Percentiles rank a stretch among this genome's conserved stretches.
Evolutionary conservation across 805 yeast genomes (phyloP).

Genomic region (Pichia pseudocactophila): DNA sequence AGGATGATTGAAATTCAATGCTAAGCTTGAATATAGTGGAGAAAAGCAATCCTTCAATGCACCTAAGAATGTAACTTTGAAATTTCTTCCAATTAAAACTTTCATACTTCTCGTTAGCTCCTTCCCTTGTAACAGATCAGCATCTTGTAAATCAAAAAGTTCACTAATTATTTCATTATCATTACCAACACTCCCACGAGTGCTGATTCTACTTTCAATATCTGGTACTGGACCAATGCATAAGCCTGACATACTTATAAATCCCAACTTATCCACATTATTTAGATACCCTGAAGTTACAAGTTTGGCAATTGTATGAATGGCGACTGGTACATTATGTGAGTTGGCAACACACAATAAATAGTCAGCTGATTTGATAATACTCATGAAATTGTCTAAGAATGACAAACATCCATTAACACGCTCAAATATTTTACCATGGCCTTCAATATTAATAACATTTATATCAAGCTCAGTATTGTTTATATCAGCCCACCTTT

Average conservation of each 20-base stretch:
- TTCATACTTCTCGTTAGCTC: slow-evolving; percentile 60
- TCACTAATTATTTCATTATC: slow-evolving; percentile 83
- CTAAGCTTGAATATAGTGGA: slow-evolving; percentile 83
- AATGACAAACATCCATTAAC: slow-evolving; percentile 65
- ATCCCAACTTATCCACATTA: slow-evolving; percentile 48
- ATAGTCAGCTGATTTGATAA: slow-evolving; percentile 55
- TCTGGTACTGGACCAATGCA: slow-evolving; percentile 89
- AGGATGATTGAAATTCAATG: slow-evolving; percentile 75
- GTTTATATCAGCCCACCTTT: slow-evolving; percentile 46
- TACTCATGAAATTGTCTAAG: slow-evolving; percentile 58
- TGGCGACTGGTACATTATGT: slow-evolving; percentile 87
- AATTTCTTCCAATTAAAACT: slow-evolving; percentile 59
- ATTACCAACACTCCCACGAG: slow-evolving; percentile 57
- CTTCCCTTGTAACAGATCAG: slow-evolving; percentile 59
- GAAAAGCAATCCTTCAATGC: slow-evolving; percentile 86
- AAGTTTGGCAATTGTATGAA: slow-evolving; percentile 46
- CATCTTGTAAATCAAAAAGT: slow-evolving; percentile 78
- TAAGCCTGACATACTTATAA: slow-evolving; percentile 87
- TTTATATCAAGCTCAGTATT: slow-evolving; percentile 46
- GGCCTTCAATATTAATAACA: slow-evolving; percentile 84
- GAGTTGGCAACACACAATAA: slow-evolving; percentile 84
- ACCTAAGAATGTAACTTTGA: slow-evolving; percentile 74
- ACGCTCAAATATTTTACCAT: slow-evolving; percentile 79
- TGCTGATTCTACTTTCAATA: slow-evolving; percentile 70
- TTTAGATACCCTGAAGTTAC: slow-evolving; percentile 49